Evolutionary conservation across 495 filamentous ascomycete genomes (phyloP), one percentile per base, ranked within the genome.

Genomic region (Neurospora discreta): DNA sequence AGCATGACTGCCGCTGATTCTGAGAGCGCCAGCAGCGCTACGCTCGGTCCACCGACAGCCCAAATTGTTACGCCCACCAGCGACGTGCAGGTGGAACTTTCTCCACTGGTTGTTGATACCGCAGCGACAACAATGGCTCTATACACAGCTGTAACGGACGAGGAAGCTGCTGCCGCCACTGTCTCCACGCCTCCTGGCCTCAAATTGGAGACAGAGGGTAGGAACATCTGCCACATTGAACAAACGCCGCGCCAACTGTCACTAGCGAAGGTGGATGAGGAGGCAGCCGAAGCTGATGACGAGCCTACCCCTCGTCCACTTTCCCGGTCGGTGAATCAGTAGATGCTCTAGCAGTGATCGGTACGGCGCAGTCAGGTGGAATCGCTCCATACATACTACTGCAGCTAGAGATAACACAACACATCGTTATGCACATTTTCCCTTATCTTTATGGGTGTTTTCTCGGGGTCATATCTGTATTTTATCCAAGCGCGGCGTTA

Each of bases 1-100:
- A 97, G 93, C 77, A 88, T 96, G 44, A 88, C 92, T 3, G 72
- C 71, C 36, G 72, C 80, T 39, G 78, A 79, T 18, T 81, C 82
- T 13, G 83, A 84, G 20, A 80, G 76, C 67, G 81, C 74, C 33
- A 72, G 72, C 68, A 73, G 74, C 30, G 36, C 52, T 33, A 74
- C 82, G 9, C 58, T 74, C 15, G 83, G 82, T 71, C 52, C 52
- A 65, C 78, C 81, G 43, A 72, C 75, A 3, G 82, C 81, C 15
- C 83, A 84, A 73, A 77, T 82, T 39, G 81, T 79, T 15, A 84
- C 81, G 18, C 82, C 84, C 0, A 77, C 75, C 13, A 74, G 76
- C 40, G 82, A 84, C 43, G 8, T 75, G 20, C 73, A 74, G 26
- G 15, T 77, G 2, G 74, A 76, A 11, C 78, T 75, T 72, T 65